A percentile compares a stretch with the other conserved stretches of the same genome.
These are phyloP conservation scores for Didymella keratinophila DNA, from an alignment of 2,329 filamentous ascomycete species.

Conservation along the genomic window DNA sequence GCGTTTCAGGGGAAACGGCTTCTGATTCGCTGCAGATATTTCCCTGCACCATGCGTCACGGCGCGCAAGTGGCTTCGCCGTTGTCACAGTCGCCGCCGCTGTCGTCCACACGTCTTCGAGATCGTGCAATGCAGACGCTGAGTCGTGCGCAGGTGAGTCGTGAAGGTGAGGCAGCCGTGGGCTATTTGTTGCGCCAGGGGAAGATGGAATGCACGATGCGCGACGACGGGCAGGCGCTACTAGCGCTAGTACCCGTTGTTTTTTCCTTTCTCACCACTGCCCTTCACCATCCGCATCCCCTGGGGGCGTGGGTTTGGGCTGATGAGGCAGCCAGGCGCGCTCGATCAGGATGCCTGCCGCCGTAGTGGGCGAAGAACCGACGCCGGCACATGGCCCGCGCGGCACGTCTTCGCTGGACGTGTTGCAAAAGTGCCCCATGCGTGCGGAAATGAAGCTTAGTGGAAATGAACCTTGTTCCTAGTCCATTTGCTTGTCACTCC, in stretches of 20 bases:
- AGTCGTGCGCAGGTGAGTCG: slow-evolving; percentile 17
- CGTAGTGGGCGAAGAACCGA: slow-evolving; percentile 9
- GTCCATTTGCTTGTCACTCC: slow-evolving; percentile 28
- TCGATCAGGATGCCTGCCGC: slow-evolving; percentile 21
- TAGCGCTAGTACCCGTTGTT: slow-evolving; percentile 22
- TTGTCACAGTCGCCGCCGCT: slow-evolving; percentile 26
- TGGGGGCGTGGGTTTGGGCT: slow-evolving; percentile 30
- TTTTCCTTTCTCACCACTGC: slow-evolving; percentile 6
- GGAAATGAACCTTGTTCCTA: slow-evolving; percentile 31
- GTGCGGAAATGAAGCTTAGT: slow-evolving; percentile 38
- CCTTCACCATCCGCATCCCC: slow-evolving; percentile 21
- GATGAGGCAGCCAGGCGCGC: slow-evolving; percentile 14
- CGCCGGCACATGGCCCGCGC: slow-evolving; percentile 27
- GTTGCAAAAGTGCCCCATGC: slow-evolving; percentile 30
- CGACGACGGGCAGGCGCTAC: slow-evolving; percentile 21
- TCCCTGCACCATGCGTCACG: slow-evolving; percentile 16
- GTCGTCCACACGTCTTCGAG: slow-evolving; percentile 16
- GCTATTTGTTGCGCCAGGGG: slow-evolving; percentile 18
- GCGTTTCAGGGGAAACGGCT: slow-evolving; percentile 12
- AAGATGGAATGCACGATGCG: slow-evolving; percentile 18
- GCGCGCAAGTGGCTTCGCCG: slow-evolving; percentile 21
- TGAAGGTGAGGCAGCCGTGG: slow-evolving; percentile 6
- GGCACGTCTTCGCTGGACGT: slow-evolving; percentile 19
- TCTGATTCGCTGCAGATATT: slow-evolving; percentile 26
- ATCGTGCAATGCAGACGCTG: slow-evolving; percentile 16